A percentile compares a stretch with the other conserved stretches of the same genome.
phyloP scores from a whole-genome alignment of 257 asterid genomes.

The Gynochthodes officinalis region DNA sequence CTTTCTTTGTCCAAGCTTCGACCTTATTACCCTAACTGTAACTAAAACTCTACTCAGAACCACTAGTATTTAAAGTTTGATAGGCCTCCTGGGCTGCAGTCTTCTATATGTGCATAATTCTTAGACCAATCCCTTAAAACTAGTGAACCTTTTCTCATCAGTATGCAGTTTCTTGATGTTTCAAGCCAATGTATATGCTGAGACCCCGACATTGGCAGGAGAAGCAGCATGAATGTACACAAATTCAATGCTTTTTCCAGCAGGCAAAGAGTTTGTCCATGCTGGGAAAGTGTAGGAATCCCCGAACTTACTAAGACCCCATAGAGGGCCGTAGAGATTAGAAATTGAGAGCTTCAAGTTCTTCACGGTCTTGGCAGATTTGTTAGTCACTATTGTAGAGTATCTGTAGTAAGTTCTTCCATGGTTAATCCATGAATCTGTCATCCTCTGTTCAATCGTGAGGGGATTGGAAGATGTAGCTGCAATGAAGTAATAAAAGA shows the following conservation, averaged over 20 bases:
- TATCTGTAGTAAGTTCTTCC: constrained; percentile 81
- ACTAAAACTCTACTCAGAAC: constrained; percentile 35
- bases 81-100: constrained; percentile 17
- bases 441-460: constrained; percentile 49
- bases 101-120: constrained; percentile 69
- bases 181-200: constrained; percentile 67
- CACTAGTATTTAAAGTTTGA: constrained; percentile 38
- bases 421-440: constrained; percentile 61
- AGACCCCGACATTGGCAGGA: constrained; percentile 70
- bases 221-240: constrained; percentile 86
- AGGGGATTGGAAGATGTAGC: constrained; percentile 42
- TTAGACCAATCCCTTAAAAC: constrained; percentile 31
- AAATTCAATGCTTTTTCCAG: constrained; percentile 88
- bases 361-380: constrained; percentile 68
- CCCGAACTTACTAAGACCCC: constrained; percentile 86
- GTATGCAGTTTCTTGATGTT: constrained; percentile 9
- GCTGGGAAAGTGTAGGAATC: constrained; percentile 71
- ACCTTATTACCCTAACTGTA: constrained; percentile 43
- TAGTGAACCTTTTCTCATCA: constrained; percentile 23
- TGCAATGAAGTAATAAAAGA: constrained; percentile 18
- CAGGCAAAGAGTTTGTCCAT: constrained; percentile 65
- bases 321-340: constrained; percentile 81
- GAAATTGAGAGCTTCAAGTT: constrained; percentile 61
- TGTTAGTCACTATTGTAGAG: constrained; percentile 66
- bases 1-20: constrained; percentile 59